phyloP scores from a whole-genome alignment of 495 filamentous ascomycete species.

The Neurospora sp. region DNA sequence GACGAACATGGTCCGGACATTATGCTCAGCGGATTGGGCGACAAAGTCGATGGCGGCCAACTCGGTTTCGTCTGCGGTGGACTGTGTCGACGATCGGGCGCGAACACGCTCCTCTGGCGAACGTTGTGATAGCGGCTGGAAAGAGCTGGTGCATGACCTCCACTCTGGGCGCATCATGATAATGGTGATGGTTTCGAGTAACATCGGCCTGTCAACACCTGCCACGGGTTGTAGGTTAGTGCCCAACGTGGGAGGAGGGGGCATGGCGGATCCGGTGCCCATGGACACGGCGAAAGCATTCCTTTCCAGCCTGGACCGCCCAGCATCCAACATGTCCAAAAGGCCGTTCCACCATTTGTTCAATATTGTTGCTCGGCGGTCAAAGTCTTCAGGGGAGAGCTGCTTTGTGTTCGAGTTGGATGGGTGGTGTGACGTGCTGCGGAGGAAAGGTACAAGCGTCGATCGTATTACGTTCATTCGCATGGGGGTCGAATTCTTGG shows the following conservation, averaged over 20 bases:
- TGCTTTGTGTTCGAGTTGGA: conserved; percentile 49
- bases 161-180: conserved; percentile 94
- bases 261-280: conserved; percentile 3
- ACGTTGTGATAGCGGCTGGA: conserved; percentile 46
- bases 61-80: conserved; percentile 47
- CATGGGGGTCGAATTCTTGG: conserved; percentile 58
- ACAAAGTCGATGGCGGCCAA: conserved; percentile 52
- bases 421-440: conserved; percentile 56
- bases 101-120: conserved; percentile 30
- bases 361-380: conserved; percentile 69
- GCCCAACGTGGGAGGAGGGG: conserved; percentile 49
- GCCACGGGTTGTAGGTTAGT: conserved; percentile 21
- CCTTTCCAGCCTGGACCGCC: conserved; percentile 26
- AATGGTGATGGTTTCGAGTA: conserved; percentile 75
- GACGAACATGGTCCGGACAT: conserved; percentile 83
- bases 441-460: conserved; percentile 75
- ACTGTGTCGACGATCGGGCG: conserved; percentile 27
- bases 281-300: conserved; percentile 43
- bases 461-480: conserved; percentile 75
- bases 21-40: conserved; percentile 84
- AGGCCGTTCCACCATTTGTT: conserved; percentile 96
- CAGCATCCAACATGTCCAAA: conserved; percentile 73
- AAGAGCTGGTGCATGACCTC: conserved; percentile 60
- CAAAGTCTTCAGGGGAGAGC: conserved; percentile 68
- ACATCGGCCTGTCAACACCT: conserved; percentile 51